Conservation (phyloP, 306 rosid genomes). For the Alnus rubra region DNA sequence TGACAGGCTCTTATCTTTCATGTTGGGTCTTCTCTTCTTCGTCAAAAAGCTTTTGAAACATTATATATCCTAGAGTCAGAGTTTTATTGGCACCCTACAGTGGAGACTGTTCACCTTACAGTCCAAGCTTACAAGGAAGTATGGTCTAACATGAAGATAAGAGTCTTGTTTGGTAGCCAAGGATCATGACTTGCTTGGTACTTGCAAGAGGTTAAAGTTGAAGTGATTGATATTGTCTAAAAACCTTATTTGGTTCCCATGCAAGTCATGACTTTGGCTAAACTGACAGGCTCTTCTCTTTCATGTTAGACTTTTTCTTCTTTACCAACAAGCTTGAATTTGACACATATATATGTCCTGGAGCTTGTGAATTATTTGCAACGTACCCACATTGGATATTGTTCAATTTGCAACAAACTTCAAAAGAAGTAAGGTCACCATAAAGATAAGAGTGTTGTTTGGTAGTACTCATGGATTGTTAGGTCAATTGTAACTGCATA, state of each 20-base stretch:
- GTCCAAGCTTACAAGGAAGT: neutral
- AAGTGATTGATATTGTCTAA: neutral
- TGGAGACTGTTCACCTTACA: too few relatives aligned
- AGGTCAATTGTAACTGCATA: too few relatives aligned
- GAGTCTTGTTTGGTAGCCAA: slow-evolving; percentile 30
- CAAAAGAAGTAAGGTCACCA: slow-evolving; percentile 23
- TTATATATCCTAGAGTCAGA: too few relatives aligned
- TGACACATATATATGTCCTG: too few relatives aligned
- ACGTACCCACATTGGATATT: too few relatives aligned
- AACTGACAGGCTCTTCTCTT: slow-evolving; percentile 19
- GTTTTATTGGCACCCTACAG: too few relatives aligned
- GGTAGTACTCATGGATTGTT: neutral
- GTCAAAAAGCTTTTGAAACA: neutral
- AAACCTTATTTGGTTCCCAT: slow-evolving; percentile 5
- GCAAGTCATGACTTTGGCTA: slow-evolving; percentile 30
- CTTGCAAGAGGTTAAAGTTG: neutral
- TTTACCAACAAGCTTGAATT: neutral
- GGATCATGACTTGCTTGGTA: slow-evolving; percentile 15
- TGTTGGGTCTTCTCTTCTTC: slow-evolving; percentile 21
- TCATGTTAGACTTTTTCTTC: slow-evolving; percentile 36
- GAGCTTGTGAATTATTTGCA: too few relatives aligned
- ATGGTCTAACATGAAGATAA: slow-evolving; percentile 35
- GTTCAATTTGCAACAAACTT: too few relatives aligned
- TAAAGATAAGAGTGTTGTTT: slow-evolving; percentile 28
- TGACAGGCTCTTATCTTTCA: slow-evolving; percentile 25